Percentiles rank a stretch among this genome's conserved stretches.
These are phyloP conservation scores for Aquilaria agallochum DNA, from an alignment of 441 rosid species.

Conservation along the genomic window DNA sequence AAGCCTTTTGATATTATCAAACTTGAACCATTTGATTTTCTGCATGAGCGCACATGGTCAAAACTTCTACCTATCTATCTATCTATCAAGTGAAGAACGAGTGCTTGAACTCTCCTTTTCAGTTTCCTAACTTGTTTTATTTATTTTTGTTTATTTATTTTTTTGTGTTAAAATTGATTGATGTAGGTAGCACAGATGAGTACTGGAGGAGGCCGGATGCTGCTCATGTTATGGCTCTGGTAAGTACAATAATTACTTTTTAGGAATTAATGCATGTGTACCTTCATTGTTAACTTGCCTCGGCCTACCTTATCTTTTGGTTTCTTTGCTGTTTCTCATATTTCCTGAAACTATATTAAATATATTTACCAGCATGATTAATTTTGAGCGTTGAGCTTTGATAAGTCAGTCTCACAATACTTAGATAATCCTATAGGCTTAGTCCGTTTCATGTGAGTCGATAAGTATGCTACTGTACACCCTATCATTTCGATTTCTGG, in stretches of 20 bases:
- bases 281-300: background rate
- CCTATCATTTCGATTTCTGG: too few species aligned
- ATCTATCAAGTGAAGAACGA: too few species aligned
- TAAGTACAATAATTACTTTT: constrained; percentile 28
- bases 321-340: background rate
- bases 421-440: background rate
- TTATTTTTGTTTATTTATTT: too few species aligned
- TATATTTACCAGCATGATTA: background rate
- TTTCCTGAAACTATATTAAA: background rate
- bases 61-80: too few species aligned
- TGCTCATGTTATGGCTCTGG: constrained; percentile 80
- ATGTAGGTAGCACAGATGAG: constrained; percentile 83
- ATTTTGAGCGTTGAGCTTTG: background rate
- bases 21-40: background rate
- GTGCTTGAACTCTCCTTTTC: too few species aligned
- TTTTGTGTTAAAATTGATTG: constrained; percentile 6
- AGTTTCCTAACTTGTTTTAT: too few species aligned
- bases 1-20: too few species aligned
- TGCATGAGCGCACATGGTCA: too few species aligned
- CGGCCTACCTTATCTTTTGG: background rate
- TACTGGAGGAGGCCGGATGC: constrained; percentile 91
- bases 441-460: too few species aligned
- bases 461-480: too few species aligned
- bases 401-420: background rate
- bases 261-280: background rate